Base-by-base conservation (phyloP, 768 basidiomycete species). In the Mycena galericulata region DNA sequence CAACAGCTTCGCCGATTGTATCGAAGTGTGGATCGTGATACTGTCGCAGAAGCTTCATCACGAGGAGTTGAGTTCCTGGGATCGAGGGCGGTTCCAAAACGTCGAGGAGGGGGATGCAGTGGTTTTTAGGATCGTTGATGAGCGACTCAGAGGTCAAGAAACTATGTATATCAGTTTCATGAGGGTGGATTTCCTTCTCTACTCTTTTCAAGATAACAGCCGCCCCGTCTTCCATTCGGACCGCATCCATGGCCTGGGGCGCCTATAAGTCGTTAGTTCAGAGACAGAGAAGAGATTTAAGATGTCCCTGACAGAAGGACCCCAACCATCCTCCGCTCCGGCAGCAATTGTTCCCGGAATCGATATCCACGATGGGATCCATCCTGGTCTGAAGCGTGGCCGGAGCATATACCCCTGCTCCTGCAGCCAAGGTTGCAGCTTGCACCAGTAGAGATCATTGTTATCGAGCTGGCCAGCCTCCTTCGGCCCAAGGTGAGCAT, bases 81-180 rank as follows among this genome's bases (percentile, higher is more conserved):
- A 66, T 62, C 12, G 72, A 68, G 3, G 76, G 74, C 3, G 73
- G 45, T 2, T 72, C 29, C 9, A 79, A 29, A 20, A 74, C 55
- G 6, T 80, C 76, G 26, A 68, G 63, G 8, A 82, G 41, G 0
- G 78, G 80, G 2, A 81, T 73, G 15, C 81, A 82, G 54, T 83
- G 79, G 30, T 83, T 86, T 11, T 64, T 57, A 15, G 75, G 72
- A 56, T 78, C 68, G 15, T 66, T n/a, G 0, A 45, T 64, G 3
- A 73, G 46, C 7, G 54, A 20, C 0, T 59, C 58, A 5, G 72
- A 38, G 0, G 73, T 67, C 14, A 78, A 58, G 74, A 75, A 75
- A 47, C n/a, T 49, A 0, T 60, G 69, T 36, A 85, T 80, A 1
- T 76, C 68, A 14, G 76, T 57, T 40, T 85, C 83, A 0, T 74